A percentile compares a stretch with the other conserved stretches of the same genome.
Conservation (phyloP, 345 rosid genomes). For the Erysimum cheiranthoides region DNA sequence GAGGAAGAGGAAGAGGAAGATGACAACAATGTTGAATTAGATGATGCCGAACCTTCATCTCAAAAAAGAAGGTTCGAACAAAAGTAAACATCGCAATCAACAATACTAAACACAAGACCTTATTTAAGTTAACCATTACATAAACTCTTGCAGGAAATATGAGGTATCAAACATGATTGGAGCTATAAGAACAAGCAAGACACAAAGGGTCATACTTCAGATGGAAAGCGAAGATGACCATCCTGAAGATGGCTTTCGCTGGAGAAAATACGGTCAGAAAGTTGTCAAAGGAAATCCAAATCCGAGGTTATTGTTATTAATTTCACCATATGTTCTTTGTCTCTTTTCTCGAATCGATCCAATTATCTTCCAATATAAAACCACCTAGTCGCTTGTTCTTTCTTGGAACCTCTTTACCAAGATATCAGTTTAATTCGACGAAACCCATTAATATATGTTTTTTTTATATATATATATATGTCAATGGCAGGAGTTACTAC, state of each 20-base stretch:
- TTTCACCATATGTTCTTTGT: not conserved
- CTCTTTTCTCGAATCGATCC: not conserved
- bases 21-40: not conserved
- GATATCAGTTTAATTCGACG: too few relatives aligned
- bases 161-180: slow-evolving; percentile 29
- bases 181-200: slow-evolving; percentile 18
- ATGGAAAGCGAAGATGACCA: slow-evolving; percentile 31
- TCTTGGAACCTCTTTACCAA: too few relatives aligned
- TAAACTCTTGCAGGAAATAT: slow-evolving; percentile 10
- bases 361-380: too few relatives aligned
- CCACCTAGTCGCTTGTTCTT: not conserved
- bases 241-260: slow-evolving; percentile 37
- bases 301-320: slow-evolving; percentile 37
- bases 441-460: not conserved
- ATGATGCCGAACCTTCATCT: not conserved
- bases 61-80: slow-evolving; percentile 32
- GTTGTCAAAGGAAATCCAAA: slow-evolving; percentile 41
- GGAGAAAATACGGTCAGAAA: slow-evolving; percentile 47
- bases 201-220: slow-evolving; percentile 25
- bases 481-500: slow-evolving; percentile 38
- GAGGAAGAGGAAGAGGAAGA: not conserved
- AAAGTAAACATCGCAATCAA: slow-evolving; percentile 12
- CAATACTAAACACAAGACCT: not conserved
- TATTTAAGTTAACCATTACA: not conserved
- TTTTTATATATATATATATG: not conserved